These are phyloP conservation scores for Coemansia umbellata DNA, from an alignment of 192 early-diverging fungal genomes.

Conservation along the genomic window DNA sequence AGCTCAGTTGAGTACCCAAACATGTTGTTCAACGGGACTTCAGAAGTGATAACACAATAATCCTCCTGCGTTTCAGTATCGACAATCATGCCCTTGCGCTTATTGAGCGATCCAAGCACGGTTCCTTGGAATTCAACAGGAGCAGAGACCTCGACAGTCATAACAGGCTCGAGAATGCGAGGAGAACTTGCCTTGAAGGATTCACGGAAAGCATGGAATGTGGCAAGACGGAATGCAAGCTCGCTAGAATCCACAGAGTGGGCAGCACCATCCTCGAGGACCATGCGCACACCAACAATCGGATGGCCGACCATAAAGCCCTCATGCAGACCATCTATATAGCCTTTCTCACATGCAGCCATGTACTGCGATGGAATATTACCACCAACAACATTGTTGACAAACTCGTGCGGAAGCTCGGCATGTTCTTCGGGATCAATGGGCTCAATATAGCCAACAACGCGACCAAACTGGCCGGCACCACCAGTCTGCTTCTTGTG, in stretches of 20 bases:
- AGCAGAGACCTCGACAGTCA: slow-evolving; percentile 88
- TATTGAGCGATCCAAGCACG: slow-evolving; percentile 90
- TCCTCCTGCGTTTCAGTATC: slow-evolving; percentile 93
- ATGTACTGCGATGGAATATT: slow-evolving; percentile 92
- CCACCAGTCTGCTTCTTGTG: slow-evolving; percentile 99
- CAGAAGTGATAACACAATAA: slow-evolving; percentile 77
- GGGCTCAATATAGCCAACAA: slow-evolving; percentile 89
- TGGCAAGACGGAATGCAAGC: slow-evolving; percentile 91
- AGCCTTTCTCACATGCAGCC: slow-evolving; percentile 96
- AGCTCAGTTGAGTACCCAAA: slow-evolving; percentile 98
- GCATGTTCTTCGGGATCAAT: slow-evolving; percentile 56
- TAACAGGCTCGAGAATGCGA: slow-evolving; percentile 90
- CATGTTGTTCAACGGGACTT: slow-evolving; percentile 97
- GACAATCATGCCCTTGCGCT: slow-evolving; percentile 92
- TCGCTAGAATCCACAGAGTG: slow-evolving; percentile 96
- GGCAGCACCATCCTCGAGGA: slow-evolving; percentile 85
- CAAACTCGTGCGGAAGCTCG: slow-evolving; percentile 71
- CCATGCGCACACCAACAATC: slow-evolving; percentile 79
- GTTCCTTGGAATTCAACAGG: slow-evolving; percentile 92
- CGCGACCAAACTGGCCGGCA: slow-evolving; percentile 91
- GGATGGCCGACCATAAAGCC: slow-evolving; percentile 90
- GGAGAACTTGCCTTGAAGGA: slow-evolving; percentile 79
- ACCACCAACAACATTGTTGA: slow-evolving; percentile 84
- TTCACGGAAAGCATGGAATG: slow-evolving; percentile 84
- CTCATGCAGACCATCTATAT: slow-evolving; percentile 82